Evolutionary conservation across 768 basidiomycete species (phyloP), one percentile per base, ranked within the genome.

Genomic region (Panellus pusillus): DNA sequence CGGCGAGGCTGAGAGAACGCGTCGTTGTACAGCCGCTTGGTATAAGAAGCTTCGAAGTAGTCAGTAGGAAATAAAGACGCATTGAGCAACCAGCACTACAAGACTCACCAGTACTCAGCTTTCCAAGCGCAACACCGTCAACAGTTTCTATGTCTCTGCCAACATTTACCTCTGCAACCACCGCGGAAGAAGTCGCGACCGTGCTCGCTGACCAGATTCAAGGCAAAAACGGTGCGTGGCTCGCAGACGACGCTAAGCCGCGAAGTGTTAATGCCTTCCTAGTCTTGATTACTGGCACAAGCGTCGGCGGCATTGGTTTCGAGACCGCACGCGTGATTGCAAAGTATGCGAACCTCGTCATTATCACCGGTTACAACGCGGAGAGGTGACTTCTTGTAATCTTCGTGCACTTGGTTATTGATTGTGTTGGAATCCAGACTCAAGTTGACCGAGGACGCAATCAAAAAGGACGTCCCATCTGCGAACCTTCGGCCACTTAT

Each of bases 241-340:
- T 39, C n/a, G 11, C 32, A 35, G 32, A 35, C 14, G 32, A 35
- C 2, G 7, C 3, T 11, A 9, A 14, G 3, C 11, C 14, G 32
- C 32, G 9, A 14, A 35, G 14, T 3, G 9, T 4, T 14, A 35
- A 35, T 4, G 3, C 8, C 14, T 14, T 11, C 9, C 9, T 14
- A 52, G 50, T 52, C 15, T 28, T 52, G 38, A 40, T 52, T 15
- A 52, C 50, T 12, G 50, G 50, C 19, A 52, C 50, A 3, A 44
- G 42, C 2, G 6, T 52, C 0, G 39, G 39, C 27, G 51, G 51
- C 1, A 19, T 52, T 13, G 51, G 51, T 6, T 52, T 44, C 43
- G 51, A 52, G 28, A 35, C 43, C 0, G 50, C 50, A 11, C 50
- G 50, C 4, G 37, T 29, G 0, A 50, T 50, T 9, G 50, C 50